Evolutionary conservation across 108 stramenopile genomes (phyloP), one percentile per base, ranked within the genome.

Genomic region (Pseudonitzschia multistriata): DNA sequence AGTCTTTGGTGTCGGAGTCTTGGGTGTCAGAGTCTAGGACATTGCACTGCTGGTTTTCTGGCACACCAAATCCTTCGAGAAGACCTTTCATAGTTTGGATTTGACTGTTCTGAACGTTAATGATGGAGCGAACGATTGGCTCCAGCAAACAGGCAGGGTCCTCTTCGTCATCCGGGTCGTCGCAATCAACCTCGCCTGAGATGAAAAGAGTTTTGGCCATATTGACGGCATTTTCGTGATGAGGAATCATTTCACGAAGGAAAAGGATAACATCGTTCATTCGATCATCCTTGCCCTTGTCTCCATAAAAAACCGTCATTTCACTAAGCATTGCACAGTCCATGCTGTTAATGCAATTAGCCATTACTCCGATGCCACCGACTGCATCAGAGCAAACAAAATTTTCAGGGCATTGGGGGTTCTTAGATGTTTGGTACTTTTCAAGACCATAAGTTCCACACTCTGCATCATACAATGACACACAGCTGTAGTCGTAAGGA

Each of bases 161-260:
- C 55, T 77, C 69, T 61, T 76, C 69, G 48, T 19, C 24, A 67
- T 74, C 28, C 68, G 60, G 55, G 57, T 83, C 85, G 59, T 73
- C 74, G 48, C 86, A 88, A 11, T 68, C 40, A 3, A 85, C 29
- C 14, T 67, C 76, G 29, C 67, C 74, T 5, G 69, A 69, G 15
- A 85, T 82, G 11, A 94, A 67, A 29, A 95, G 68, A 10, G 83
- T 56, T 74, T 93, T 95, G 15, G 93, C 93, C 96, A 96, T 96
- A 73, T 95, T 96, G 21, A 94, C 86, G 29, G 94, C 96, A 64
- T 96, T 96, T 66, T 92, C 83, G 67, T 95, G 91, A 70, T 95
- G 96, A 28, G 96, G 92, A 60, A 96, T 96, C 93, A 95, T 96
- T 79, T 95, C 91, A 78, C 88, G 88, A 53, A 90, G 78, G 60